These are phyloP conservation scores for Drosera capensis DNA, from an alignment of 148 eudicot genomes.

Conservation along the genomic window DNA sequence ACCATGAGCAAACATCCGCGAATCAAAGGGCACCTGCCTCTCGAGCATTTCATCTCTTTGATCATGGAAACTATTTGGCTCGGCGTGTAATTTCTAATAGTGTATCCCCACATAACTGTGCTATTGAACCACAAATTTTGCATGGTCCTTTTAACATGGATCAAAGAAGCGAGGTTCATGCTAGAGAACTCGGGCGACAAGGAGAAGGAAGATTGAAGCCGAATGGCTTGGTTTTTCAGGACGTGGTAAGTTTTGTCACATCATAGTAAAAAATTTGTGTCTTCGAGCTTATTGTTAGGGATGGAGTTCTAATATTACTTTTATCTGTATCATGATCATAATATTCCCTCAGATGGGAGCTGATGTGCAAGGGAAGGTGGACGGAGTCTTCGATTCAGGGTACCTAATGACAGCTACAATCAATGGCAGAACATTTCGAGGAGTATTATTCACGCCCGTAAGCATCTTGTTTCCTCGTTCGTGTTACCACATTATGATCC, in stretches of 20 bases:
- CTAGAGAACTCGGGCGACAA: no score
- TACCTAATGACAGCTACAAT: conserved; percentile 81
- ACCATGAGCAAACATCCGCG: conserved; percentile 48
- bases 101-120: neutral
- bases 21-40: conserved; percentile 16
- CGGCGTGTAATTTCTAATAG: conserved; percentile 6
- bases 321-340: neutral
- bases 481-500: neutral
- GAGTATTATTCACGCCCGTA: conserved; percentile 75
- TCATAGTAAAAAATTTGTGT: no score
- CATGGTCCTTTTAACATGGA: neutral
- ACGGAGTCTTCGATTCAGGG: conserved; percentile 84
- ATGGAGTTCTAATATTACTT: neutral
- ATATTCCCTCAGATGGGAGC: conserved; percentile 51
- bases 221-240: no score
- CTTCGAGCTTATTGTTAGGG: no score
- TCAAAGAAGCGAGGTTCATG: no score
- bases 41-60: conserved; percentile 21
- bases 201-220: no score
- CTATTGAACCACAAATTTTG: neutral
- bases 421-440: conserved; percentile 65
- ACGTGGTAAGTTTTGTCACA: no score
- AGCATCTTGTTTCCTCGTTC: conserved; percentile 4
- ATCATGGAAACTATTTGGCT: conserved; percentile 19
- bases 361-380: conserved; percentile 73